These are phyloP conservation scores for Sclerospora graminicola DNA, from an alignment of 352 stramenopile species.

Conservation along the genomic window DNA sequence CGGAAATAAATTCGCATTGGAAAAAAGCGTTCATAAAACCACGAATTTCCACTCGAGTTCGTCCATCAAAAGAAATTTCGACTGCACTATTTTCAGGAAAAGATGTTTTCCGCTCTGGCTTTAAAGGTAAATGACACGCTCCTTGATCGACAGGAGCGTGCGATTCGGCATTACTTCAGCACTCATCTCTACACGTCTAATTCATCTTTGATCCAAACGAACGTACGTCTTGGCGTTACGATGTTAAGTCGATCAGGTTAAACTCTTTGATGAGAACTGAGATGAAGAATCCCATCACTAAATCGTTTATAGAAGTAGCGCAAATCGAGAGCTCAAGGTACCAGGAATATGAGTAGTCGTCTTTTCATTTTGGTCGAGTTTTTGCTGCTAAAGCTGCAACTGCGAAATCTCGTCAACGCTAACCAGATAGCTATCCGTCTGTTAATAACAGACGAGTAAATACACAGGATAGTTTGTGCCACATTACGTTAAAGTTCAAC, in stretches of 20 bases:
- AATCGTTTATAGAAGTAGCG: slow-evolving; percentile 5
- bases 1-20: slow-evolving; percentile 31
- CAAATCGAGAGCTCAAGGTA: neutral
- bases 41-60: slow-evolving; percentile 36
- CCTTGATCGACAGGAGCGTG: slow-evolving; percentile 40
- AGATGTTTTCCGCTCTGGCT: slow-evolving; percentile 38
- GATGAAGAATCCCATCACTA: neutral
- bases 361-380: slow-evolving; percentile 1
- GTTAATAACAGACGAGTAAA: too few relatives aligned
- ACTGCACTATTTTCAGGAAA: slow-evolving; percentile 52
- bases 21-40: slow-evolving; percentile 71
- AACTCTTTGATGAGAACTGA: neutral
- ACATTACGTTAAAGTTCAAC: too few relatives aligned
- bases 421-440: slow-evolving; percentile 10
- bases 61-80: slow-evolving; percentile 68
- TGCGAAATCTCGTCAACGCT: neutral
- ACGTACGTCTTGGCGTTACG: neutral
- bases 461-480: too few relatives aligned
- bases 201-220: slow-evolving; percentile 13
- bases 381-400: slow-evolving; percentile 2
- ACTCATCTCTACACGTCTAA: slow-evolving; percentile 58
- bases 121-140: slow-evolving; percentile 57
- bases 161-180: slow-evolving; percentile 69
- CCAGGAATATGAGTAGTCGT: slow-evolving; percentile 8
- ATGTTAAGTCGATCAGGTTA: neutral